Conservation (phyloP, 2,329 filamentous ascomycete genomes). For the Penicillium sp. region DNA sequence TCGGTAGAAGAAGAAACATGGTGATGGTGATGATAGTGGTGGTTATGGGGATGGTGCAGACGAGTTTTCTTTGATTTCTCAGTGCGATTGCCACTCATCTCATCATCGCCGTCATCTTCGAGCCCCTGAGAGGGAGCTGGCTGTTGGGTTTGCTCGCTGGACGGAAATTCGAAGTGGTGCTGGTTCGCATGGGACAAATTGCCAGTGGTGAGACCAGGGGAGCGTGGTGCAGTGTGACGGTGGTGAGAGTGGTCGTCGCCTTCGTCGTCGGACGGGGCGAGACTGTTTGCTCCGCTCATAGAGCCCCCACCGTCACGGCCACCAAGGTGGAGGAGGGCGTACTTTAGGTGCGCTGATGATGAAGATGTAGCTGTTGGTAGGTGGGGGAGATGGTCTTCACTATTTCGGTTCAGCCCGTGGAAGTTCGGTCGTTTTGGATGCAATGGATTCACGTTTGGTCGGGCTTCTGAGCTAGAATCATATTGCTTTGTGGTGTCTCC, state of each 20-base stretch:
- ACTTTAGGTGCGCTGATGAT: constrained; percentile 24
- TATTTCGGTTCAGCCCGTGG: constrained; percentile 28
- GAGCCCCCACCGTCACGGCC: constrained; percentile 51
- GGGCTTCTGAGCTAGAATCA: constrained; percentile 16
- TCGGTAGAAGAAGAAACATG: constrained; percentile 13
- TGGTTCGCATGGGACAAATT: constrained; percentile 5
- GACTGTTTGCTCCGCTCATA: constrained; percentile 46
- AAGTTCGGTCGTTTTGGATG: constrained; percentile 22
- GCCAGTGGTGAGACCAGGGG: constrained; percentile 1
- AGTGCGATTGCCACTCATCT: constrained; percentile 31
- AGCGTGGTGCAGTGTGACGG: constrained; percentile 6
- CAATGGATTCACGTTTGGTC: constrained; percentile 10
- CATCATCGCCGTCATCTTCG: constrained; percentile 40
- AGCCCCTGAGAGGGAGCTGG: constrained; percentile 31
- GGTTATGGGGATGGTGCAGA: constrained; percentile 20
- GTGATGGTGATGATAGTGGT: constrained; percentile 23
- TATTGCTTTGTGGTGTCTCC: constrained; percentile 3
- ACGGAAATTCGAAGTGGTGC: constrained; percentile 2
- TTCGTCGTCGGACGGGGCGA: constrained; percentile 37
- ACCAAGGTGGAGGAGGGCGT: constrained; percentile 37
- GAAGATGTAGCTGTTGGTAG: constrained; percentile 23
- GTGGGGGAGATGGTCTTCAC: constrained; percentile 32
- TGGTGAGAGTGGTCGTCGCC: constrained; percentile 24
- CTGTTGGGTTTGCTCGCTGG: constrained; percentile 13
- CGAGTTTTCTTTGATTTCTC: constrained; percentile 25